Base-by-base conservation (phyloP, 2,329 filamentous ascomycete species). In the Didymella lethalis region DNA sequence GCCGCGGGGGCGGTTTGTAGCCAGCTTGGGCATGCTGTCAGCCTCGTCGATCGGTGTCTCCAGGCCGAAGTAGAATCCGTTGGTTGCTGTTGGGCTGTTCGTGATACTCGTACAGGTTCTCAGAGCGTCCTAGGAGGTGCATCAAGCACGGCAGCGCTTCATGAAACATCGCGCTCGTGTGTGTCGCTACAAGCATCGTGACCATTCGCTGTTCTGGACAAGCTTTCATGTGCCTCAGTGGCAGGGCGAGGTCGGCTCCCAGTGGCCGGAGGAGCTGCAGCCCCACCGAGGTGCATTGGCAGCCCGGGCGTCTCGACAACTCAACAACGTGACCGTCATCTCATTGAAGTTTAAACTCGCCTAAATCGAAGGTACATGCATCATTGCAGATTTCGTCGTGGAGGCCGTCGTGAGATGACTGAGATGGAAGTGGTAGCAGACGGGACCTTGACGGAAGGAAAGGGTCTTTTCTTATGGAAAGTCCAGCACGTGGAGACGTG, bases 191-290 rank as follows among this genome's bases (percentile, higher is more conserved):
- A 57, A 63, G 63, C 55, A 54, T 43, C 54, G 63, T 64, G 63
- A 66, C 62, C 66, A 63, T 53, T 59, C 57, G 41, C 62, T 58
- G 12, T 45, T 60, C 63, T 59, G 45, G 64, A 65, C 46, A 58
- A 58, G 55, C 62, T 54, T 53, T 61, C 62, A 59, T 59, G 59
- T 57, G 46, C 56, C 46, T 18, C 18, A 18, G 18, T 54, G 32
- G 36, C 45, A 47, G 29, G 20, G 62, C 66, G 54, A 62, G 38
- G 53, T 63, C 61, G 56, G 61, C 52, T 61, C 57, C 54, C 46
- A 28, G 32, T 59, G 48, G 54, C 48, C 40, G 51, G 48, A 38
- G 31, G 32, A 36, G 34, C 45, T 38, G 50, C 40, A 41, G 48
- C 44, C 45, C 29, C 45, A 25, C 53, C 20, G 26, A 26, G 38